These are phyloP conservation scores for Apiospora saccharicola DNA, from an alignment of 2,329 filamentous ascomycete species.

Conservation along the genomic window DNA sequence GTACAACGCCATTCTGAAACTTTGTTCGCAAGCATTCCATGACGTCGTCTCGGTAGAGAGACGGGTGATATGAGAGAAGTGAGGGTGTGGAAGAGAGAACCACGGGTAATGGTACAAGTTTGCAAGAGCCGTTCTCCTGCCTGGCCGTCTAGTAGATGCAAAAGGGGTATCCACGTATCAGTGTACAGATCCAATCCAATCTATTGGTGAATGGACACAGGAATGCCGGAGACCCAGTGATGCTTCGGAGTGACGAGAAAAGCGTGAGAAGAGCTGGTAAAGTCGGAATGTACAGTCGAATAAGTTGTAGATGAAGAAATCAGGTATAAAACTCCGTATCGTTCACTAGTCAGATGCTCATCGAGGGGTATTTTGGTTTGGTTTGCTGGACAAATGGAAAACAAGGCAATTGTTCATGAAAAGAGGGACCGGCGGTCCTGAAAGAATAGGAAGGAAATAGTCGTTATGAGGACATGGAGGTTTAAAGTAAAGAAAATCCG, in stretches of 20 bases:
- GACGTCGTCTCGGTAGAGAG: constrained; percentile 44
- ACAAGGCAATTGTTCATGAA: constrained; percentile 42
- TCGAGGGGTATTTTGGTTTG: constrained; percentile 48
- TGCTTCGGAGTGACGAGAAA: constrained; percentile 4
- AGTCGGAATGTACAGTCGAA: constrained; percentile 42
- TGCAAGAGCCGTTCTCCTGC: constrained; percentile 34
- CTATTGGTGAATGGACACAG: background rate
- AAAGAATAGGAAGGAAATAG: constrained; percentile 46
- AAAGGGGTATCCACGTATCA: constrained; percentile 26
- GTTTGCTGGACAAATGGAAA: constrained; percentile 48
- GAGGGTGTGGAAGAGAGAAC: constrained; percentile 35
- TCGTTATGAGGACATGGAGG: constrained; percentile 55
- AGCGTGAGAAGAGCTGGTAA: constrained; percentile 25
- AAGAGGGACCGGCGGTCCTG: constrained; percentile 38
- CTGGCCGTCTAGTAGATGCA: constrained; percentile 39
- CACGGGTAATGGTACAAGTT: constrained; percentile 39
- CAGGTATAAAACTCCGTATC: constrained; percentile 48
- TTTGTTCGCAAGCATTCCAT: constrained; percentile 90
- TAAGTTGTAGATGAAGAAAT: constrained; percentile 37
- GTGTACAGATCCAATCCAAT: constrained; percentile 19
- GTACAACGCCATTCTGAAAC: constrained; percentile 80
- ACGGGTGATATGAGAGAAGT: constrained; percentile 45
- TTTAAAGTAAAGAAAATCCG: constrained; percentile 47
- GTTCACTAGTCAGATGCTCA: constrained; percentile 55
- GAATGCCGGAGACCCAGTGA: constrained; percentile 13